phyloP scores from a whole-genome alignment of 306 rosid species.

The Cucurbita maxima region DNA sequence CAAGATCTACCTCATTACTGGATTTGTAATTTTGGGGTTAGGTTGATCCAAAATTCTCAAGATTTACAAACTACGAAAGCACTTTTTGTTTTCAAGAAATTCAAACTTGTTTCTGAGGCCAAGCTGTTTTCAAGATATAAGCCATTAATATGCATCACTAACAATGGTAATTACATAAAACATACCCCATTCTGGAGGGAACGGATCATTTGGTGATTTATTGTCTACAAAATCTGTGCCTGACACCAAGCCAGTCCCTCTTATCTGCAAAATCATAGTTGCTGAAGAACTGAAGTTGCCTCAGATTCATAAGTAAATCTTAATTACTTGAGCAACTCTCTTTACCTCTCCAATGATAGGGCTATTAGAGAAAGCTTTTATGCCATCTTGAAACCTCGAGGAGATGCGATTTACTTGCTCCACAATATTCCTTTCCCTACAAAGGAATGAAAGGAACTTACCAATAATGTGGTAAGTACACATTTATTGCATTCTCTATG shows the following conservation, averaged over 20 bases:
- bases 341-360: conserved; percentile 85
- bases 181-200: conserved; percentile 59
- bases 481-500: too few species aligned
- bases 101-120: not conserved
- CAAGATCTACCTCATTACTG: not conserved
- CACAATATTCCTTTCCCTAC: conserved; percentile 70
- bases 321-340: not conserved
- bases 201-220: conserved; percentile 43
- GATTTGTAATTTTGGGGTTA: not conserved
- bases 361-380: conserved; percentile 65
- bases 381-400: conserved; percentile 69
- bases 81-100: not conserved
- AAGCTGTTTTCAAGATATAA: not conserved
- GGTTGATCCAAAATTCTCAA: not conserved
- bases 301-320: not conserved
- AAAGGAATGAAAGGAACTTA: not conserved
- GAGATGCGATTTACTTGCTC: conserved; percentile 41
- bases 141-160: not conserved
- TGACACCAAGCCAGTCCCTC: conserved; percentile 70
- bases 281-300: not conserved
- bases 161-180: conserved; percentile 1
- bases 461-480: too few species aligned
- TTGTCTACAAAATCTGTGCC: conserved; percentile 66
- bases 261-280: conserved; percentile 41
- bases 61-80: not conserved